Base-by-base conservation (phyloP, 1,284 basidiomycete species). In the Sporisorium graminicola region DNA sequence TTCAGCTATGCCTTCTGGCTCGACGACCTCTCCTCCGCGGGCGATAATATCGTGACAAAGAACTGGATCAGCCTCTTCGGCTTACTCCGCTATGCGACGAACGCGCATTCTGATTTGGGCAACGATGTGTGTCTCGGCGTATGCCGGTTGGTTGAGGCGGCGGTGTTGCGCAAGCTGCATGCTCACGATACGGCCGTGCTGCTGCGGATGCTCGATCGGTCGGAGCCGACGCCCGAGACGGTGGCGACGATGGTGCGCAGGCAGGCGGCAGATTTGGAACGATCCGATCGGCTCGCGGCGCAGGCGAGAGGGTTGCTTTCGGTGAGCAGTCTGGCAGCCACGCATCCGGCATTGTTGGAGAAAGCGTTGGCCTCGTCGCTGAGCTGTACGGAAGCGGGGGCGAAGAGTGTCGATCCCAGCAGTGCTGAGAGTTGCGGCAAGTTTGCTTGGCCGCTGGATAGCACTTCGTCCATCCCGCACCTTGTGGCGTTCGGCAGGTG, bases 1-100 rank as follows among this genome's bases (percentile, higher is more conserved):
- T 89, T 87, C 80, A 83, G 87, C 18, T 88, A 87, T 70, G 82
- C 87, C 24, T 88, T 88, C 74, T 89, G 86, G 82, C 86, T 87
- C 67, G 87, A 88, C 50, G 88, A 89, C 24, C 55, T 65, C 22
- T 52, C 58, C 14, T 29, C 53, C 6, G 24, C 26, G 6, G 13
- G 26, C 3, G 26, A 44, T 0, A 58, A 44, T 0, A 58, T 58
- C 43, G 22, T 77, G 2, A 58, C 63, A 29, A 67, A 62, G 8
- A 79, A 81, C 33, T 81, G 79, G 79, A 65, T 56, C 27, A 58
- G 46, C 3, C 70, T 81, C 7, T 77, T 72, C 13, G 77, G 77
- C 0, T 57, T 81, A 20, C 55, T 81, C 0, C 57, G 71, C 3
- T 81, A 79, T 44, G 68, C 72, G 8, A 66, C 69, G 12, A 63